Conservation (phyloP, 2,329 filamentous ascomycete species). For the Penicillium psychrosexuale region DNA sequence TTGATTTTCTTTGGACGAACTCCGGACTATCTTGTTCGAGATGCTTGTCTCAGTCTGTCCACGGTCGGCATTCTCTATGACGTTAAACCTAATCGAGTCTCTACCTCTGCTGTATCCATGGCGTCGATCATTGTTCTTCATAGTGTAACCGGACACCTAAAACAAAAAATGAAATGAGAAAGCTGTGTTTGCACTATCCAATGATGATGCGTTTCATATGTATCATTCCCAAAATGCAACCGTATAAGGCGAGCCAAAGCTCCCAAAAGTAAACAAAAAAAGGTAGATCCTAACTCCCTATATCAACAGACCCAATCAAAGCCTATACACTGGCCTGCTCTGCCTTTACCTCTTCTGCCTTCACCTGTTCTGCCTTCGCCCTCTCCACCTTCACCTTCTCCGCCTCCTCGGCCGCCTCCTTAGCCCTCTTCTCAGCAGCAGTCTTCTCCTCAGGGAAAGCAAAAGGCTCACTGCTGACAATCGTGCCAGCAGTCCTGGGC, state of each 20-base stretch:
- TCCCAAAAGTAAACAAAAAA: not conserved
- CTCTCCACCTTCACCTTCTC: slow-evolving; percentile 11
- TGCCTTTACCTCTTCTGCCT: slow-evolving; percentile 3
- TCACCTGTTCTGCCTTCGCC: not conserved
- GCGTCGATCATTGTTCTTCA: not conserved
- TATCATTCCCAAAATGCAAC: slow-evolving; percentile 1
- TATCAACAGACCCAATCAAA: not conserved
- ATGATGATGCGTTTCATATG: not conserved
- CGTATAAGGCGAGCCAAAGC: not conserved
- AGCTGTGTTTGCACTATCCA: not conserved
- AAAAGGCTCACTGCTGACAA: slow-evolving; percentile 53
- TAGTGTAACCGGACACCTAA: not conserved
- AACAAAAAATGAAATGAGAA: not conserved
- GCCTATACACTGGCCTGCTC: slow-evolving; percentile 4
- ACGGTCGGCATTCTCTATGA: not conserved
- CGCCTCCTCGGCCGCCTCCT: slow-evolving; percentile 14
- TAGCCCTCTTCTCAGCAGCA: slow-evolving; percentile 17
- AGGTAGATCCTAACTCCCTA: not conserved
- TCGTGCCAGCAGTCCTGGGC: slow-evolving; percentile 51
- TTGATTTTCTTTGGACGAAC: not conserved
- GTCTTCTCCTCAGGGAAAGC: slow-evolving; percentile 47
- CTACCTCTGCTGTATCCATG: not conserved
- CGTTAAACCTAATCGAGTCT: not conserved
- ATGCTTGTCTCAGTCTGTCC: not conserved
- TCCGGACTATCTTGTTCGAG: not conserved